Percentiles rank a stretch among this genome's conserved stretches.
Conservation (phyloP, 1,284 basidiomycete species). For the Boletus sp. region DNA sequence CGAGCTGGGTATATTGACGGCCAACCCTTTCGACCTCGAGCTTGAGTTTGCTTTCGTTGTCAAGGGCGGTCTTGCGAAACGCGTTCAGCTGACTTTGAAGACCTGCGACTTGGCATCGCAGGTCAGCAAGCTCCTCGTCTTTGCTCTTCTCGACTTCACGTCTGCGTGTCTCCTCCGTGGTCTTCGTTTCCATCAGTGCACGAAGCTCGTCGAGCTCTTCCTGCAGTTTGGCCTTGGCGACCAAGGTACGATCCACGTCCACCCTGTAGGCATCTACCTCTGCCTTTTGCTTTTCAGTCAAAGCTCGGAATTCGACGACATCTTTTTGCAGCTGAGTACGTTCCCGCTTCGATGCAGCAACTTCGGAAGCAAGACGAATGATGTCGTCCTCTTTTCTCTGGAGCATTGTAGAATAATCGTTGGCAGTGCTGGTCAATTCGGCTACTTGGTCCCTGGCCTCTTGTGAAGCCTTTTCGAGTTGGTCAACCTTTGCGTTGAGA, state of each 20-base stretch:
- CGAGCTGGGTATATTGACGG: slow-evolving; percentile 55
- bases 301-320: slow-evolving; percentile 61
- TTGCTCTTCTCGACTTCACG: slow-evolving; percentile 84
- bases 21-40: slow-evolving; percentile 59
- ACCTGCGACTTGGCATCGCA: slow-evolving; percentile 65
- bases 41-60: slow-evolving; percentile 65
- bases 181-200: slow-evolving; percentile 76
- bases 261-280: slow-evolving; percentile 65
- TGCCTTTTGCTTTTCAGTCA: slow-evolving; percentile 64
- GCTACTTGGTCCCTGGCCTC: slow-evolving; percentile 76
- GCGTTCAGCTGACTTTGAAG: slow-evolving; percentile 61
- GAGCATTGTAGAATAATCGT: slow-evolving; percentile 77
- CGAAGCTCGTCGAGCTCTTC: slow-evolving; percentile 86
- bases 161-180: slow-evolving; percentile 80
- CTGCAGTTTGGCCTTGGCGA: slow-evolving; percentile 62
- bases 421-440: slow-evolving; percentile 73
- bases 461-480: slow-evolving; percentile 63
- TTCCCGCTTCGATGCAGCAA: slow-evolving; percentile 51
- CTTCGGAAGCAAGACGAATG: slow-evolving; percentile 53
- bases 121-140: slow-evolving; percentile 74
- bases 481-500: slow-evolving; percentile 55
- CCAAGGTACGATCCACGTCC: slow-evolving; percentile 53
- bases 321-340: slow-evolving; percentile 54
- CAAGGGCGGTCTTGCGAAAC: slow-evolving; percentile 52
- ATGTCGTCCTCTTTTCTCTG: slow-evolving; percentile 78